A percentile compares a stretch with the other conserved stretches of the same genome.
phyloP scores from a whole-genome alignment of 495 filamentous ascomycete species.

The Aspergillus sclerotioniger region DNA sequence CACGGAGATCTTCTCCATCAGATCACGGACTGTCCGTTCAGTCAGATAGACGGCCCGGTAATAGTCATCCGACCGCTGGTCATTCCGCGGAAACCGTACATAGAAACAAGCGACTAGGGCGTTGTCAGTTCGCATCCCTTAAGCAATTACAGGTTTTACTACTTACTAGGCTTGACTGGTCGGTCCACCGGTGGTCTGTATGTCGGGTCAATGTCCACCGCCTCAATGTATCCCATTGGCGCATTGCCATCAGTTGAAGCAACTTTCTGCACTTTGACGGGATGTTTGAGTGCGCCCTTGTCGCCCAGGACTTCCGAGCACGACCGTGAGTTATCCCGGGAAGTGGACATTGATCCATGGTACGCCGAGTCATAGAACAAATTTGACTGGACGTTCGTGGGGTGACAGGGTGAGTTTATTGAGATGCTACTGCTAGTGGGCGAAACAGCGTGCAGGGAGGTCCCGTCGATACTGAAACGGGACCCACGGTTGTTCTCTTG shows the following conservation, averaged over 20 bases:
- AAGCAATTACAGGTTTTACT: constrained; percentile 2
- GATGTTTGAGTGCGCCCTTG: constrained; percentile 22
- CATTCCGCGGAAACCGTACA: constrained; percentile 58
- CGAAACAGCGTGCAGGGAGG: constrained; percentile 55
- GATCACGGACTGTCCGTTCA: constrained; percentile 67
- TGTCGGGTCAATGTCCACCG: constrained; percentile 77
- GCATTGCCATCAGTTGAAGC: constrained; percentile 46
- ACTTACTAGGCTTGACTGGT: constrained; percentile 64
- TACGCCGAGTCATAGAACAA: constrained; percentile 26
- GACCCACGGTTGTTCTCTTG: constrained; percentile 56
- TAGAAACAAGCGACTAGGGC: constrained; percentile 81
- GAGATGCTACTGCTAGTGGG: constrained; percentile 56
- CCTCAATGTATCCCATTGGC: constrained; percentile 80
- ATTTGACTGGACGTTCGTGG: constrained; percentile 12
- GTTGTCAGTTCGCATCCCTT: neutral
- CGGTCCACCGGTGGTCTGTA: constrained; percentile 81
- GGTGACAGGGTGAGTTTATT: constrained; percentile 42
- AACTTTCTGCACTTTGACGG: constrained; percentile 48
- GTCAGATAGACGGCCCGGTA: constrained; percentile 87
- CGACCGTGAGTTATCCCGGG: constrained; percentile 13
- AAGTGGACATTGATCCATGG: constrained; percentile 18
- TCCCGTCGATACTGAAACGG: constrained; percentile 52
- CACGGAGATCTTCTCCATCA: constrained; percentile 65
- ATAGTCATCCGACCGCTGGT: constrained; percentile 57
- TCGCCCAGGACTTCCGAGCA: constrained; percentile 20